Evolutionary conservation across 179 eudicot genomes (phyloP), one percentile per base, ranked within the genome.

Genomic region (Heliamphora pulchella): DNA sequence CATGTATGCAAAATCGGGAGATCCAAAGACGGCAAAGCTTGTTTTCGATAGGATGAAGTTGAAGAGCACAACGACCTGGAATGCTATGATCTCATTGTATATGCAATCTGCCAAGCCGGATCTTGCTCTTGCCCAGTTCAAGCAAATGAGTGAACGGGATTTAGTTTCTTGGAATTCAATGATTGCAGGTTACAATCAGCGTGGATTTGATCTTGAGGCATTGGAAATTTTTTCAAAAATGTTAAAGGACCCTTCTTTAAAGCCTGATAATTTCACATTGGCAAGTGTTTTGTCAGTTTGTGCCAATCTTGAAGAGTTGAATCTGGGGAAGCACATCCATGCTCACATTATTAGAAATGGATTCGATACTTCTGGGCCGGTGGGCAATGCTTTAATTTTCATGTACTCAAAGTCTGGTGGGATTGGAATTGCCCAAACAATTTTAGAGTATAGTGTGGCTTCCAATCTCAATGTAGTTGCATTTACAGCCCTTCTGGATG

Each of bases 161-260:
- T 57, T 90, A 69, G 89, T 88, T 69, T 84, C 92, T 1, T 90
- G 92, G 91, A 87, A 88, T 78, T 85, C 87, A n/a, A 87, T 90
- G 87, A 88, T 90, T 61, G 70, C 87, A 11, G 84, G 83, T 39
- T 87, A 85, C 66, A 82, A 87, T 39, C 83, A 80, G 78, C 71
- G 68, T 78, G 92, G 92, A 54, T 80, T 85, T 82, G 90, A 83
- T 46, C 31, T 61, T 15, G 87, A 85, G 18, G 92, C 91, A 8
- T 63, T 90, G 71, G 76, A 79, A 59, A 64, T 83, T 14, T 86
- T 87, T 55, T 85, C 86, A 5, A 80, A 68, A 55, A 74, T 74
- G 77, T 57, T 41, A 39, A 74, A 74, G 18, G 48, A 74, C 75
- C 81, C 82, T 57, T 69, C 81, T 73, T 44, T 81, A 44, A 83